Evolutionary conservation across 139 green algal genomes (phyloP), one percentile per base, ranked within the genome.

Genomic region (Coccomyxa sp.): DNA sequence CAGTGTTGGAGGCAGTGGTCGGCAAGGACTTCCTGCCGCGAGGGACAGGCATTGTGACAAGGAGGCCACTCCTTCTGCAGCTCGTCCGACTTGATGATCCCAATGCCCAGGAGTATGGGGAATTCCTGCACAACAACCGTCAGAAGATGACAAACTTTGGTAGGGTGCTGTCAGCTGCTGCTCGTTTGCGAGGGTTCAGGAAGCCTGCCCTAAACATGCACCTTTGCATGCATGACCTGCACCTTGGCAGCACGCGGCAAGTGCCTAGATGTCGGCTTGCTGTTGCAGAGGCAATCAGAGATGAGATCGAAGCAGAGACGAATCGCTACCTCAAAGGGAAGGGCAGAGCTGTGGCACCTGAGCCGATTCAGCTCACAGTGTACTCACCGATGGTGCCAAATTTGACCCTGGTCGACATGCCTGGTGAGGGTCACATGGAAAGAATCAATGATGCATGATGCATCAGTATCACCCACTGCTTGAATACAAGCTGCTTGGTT

Each of bases 361-460:
- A 97, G 71, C 94, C 95, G 70, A 99, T 99, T 75, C 95, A 96
- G 84, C 89, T 99, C 39, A 95, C 91, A 35, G 91, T 99, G 33
- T 91, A 92, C 70, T 98, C 93, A 0, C 91, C 93, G 6, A 84
- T 96, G 68, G 92, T 98, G 71, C 95, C 95, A 38, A 97, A 95
- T 79, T 85, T 99, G 35, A 98, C 94, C 0, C 85, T 99, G 76
- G 93, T 99, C 36, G 95, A 99, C 80, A 97, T 99, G 92, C 95
- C 95, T 78, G 94, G 92, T 93, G 12, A 35, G 77, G 27, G 4
- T 4, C 44, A 27, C 50, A 6, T n/a, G n/a, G n/a, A n/a, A n/a
- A n/a, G n/a, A n/a, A n/a, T n/a, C n/a, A n/a, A n/a, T n/a, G n/a
- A n/a, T n/a, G 27, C 50, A 64, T 64, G 50, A 50, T 68, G 70